Conservation (phyloP, 2,329 filamentous ascomycete species). For the Aspergillus viridinutans region DNA sequence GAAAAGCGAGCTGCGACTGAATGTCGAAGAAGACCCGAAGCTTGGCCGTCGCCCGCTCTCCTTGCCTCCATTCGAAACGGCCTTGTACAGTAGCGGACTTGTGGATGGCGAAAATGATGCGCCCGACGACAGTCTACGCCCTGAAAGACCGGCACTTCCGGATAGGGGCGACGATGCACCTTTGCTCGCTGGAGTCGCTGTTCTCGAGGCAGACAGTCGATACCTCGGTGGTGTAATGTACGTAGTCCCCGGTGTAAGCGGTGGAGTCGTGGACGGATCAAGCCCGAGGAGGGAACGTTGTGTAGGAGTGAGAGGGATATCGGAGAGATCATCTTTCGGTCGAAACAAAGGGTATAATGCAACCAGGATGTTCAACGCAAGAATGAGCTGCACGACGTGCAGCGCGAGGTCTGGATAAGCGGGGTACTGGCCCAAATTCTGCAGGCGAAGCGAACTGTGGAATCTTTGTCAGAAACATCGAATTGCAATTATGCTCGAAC, state of each 20-base stretch:
- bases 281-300: constrained; percentile 84
- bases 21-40: constrained; percentile 49
- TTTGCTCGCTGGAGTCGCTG: constrained; percentile 37
- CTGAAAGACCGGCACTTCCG: constrained; percentile 31
- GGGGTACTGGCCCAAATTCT: constrained; percentile 31
- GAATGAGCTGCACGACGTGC: constrained; percentile 58
- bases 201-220: constrained; percentile 62
- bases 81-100: constrained; percentile 65
- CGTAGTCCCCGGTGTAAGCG: constrained; percentile 62
- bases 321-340: constrained; percentile 70
- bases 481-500: constrained; percentile 10
- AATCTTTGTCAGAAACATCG: constrained; percentile 11
- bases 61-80: constrained; percentile 45
- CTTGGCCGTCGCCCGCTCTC: constrained; percentile 47
- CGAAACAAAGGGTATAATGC: constrained; percentile 70
- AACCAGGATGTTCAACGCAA: constrained; percentile 65
- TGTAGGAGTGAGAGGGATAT: constrained; percentile 85
- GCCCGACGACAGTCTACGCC: constrained; percentile 33
- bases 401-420: constrained; percentile 44
- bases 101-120: constrained; percentile 52
- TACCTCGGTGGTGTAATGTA: constrained; percentile 88
- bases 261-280: constrained; percentile 60
- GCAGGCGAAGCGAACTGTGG: constrained; percentile 34
- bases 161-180: constrained; percentile 35
- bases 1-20: constrained; percentile 31